Percentiles rank a stretch among this genome's conserved stretches.
Conservation (phyloP, 306 rosid genomes). For the Rosa chinensis region DNA sequence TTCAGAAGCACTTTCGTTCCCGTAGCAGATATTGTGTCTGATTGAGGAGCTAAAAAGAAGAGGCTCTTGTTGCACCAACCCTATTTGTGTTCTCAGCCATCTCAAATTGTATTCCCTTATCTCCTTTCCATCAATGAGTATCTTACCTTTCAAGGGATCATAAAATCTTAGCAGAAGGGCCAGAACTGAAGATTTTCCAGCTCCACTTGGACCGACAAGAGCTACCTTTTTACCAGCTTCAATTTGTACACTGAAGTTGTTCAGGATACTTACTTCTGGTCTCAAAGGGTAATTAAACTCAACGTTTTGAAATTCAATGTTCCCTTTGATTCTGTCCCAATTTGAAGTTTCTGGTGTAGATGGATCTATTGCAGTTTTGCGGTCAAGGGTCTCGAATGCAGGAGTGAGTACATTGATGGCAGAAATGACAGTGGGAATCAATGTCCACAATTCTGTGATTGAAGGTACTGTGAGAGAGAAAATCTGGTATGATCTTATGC, state of each 20-base stretch:
- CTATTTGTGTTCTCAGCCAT: slow-evolving; percentile 74
- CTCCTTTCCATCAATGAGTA: slow-evolving; percentile 66
- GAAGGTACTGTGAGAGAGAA: slow-evolving; percentile 95
- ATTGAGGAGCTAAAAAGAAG: slow-evolving; percentile 76
- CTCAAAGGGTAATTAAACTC: slow-evolving; percentile 70
- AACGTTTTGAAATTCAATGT: slow-evolving; percentile 56
- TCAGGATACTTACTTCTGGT: slow-evolving; percentile 58
- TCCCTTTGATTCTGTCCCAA: slow-evolving; percentile 50
- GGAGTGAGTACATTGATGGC: slow-evolving; percentile 77
- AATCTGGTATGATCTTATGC: slow-evolving; percentile 85
- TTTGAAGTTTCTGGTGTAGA: slow-evolving; percentile 50
- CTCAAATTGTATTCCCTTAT: slow-evolving; percentile 67
- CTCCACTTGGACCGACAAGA: slow-evolving; percentile 83
- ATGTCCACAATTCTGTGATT: slow-evolving; percentile 83
- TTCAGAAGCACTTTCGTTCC: slow-evolving; percentile 59
- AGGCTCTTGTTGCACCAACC: slow-evolving; percentile 89
- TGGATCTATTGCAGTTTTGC: slow-evolving; percentile 68
- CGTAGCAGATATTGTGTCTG: slow-evolving; percentile 73
- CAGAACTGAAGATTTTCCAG: slow-evolving; percentile 77
- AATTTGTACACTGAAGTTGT: slow-evolving; percentile 66
- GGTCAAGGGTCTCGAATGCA: slow-evolving; percentile 73
- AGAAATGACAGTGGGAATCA: slow-evolving; percentile 79
- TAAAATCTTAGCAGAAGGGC: slow-evolving; percentile 78
- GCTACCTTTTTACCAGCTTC: slow-evolving; percentile 71
- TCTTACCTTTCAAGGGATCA: slow-evolving; percentile 60